Evolutionary conservation across 31 red algal genomes (phyloP).

Genomic region (Odonthalia washingtoniensis): DNA sequence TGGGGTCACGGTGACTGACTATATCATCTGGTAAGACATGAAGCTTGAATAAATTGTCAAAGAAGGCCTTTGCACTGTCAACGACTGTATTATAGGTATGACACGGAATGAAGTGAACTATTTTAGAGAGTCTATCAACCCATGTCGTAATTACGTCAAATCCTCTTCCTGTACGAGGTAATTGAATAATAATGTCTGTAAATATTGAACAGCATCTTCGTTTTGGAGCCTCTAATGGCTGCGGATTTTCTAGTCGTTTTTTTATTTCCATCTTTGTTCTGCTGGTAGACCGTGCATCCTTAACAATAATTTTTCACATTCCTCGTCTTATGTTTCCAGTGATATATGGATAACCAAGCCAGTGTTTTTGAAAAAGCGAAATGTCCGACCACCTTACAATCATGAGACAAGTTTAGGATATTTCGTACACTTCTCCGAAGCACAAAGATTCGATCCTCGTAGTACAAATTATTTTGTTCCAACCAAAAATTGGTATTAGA

Average conservation of each 20-base stretch:
- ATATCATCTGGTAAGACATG: slow-evolving; percentile 10
- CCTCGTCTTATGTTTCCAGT: slow-evolving; percentile 6
- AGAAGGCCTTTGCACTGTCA: not conserved
- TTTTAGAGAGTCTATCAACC: slow-evolving; percentile 10
- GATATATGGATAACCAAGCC: not conserved
- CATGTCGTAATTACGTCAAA: slow-evolving; percentile 18
- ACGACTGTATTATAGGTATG: not conserved
- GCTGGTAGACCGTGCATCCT: not conserved
- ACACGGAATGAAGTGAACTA: slow-evolving; percentile 6
- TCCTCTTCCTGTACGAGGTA: slow-evolving; percentile 2
- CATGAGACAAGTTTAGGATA: no score
- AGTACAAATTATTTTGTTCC: no score
- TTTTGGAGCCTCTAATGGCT: not conserved
- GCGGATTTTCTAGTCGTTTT: not conserved
- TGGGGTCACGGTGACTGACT: slow-evolving; percentile 4
- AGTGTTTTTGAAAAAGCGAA: slow-evolving; percentile 16
- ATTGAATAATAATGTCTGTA: slow-evolving; percentile 13
- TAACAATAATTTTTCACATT: not conserved
- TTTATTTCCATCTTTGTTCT: not conserved
- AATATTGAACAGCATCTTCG: not conserved
- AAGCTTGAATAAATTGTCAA: not conserved
- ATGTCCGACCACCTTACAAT: not conserved
- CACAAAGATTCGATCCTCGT: no score
- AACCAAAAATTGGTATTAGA: no score
- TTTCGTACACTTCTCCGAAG: no score